Percentiles rank a stretch among this genome's conserved stretches.
These are phyloP conservation scores for Byssochlamys sp. DNA, from an alignment of 2,329 filamentous ascomycete genomes.

Conservation along the genomic window DNA sequence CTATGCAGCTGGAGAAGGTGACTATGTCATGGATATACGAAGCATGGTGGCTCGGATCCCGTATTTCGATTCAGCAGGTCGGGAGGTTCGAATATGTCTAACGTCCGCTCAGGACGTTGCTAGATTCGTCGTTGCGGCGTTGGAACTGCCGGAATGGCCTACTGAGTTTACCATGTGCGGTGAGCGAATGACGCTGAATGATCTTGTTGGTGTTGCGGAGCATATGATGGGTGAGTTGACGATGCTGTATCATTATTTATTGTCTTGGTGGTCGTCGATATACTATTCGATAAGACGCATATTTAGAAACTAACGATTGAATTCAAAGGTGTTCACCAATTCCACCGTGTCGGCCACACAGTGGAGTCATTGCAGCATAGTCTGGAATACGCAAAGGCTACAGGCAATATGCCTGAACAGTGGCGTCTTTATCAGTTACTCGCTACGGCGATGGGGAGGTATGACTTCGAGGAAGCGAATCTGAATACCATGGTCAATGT, in stretches of 20 bases:
- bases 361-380: constrained; percentile 14
- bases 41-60: constrained; percentile 52
- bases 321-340: constrained; percentile 9
- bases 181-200: constrained; percentile 52
- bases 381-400: constrained; percentile 15
- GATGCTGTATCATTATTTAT: not conserved
- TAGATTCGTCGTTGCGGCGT: constrained; percentile 56
- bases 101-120: constrained; percentile 62
- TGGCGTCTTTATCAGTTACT: constrained; percentile 50
- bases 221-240: constrained; percentile 34
- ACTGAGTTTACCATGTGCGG: constrained; percentile 59
- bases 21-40: constrained; percentile 57
- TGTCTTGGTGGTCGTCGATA: too few relatives aligned
- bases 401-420: constrained; percentile 29
- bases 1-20: constrained; percentile 48
- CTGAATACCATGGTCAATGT: constrained; percentile 47
- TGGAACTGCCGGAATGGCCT: constrained; percentile 59
- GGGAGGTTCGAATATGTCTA: constrained; percentile 52
- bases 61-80: constrained; percentile 42
- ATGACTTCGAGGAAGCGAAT: constrained; percentile 53
- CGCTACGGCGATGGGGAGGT: constrained; percentile 59
- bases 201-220: constrained; percentile 50
- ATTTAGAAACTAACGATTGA: not conserved
- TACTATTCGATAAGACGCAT: too few relatives aligned
- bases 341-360: constrained; percentile 16